Base-by-base conservation (phyloP, 768 basidiomycete species). In the Mycena venus region DNA sequence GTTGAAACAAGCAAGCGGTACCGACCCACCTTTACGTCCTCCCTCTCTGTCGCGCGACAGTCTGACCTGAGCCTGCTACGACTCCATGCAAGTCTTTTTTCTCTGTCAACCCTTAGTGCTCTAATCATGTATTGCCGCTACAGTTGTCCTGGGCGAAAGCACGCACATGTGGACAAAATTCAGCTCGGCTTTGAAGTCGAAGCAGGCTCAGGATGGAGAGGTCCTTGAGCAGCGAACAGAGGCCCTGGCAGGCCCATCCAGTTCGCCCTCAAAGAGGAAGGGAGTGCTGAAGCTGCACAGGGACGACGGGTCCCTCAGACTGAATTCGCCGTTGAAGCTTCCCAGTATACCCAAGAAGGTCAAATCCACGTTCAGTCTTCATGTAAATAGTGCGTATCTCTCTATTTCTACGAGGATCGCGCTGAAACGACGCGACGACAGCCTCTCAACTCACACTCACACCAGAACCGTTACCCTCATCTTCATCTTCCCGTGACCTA, bases 221-320 rank as follows among this genome's bases (percentile, higher is more conserved):
- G 40, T 32, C 19, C n/a, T 8, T 12, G 68, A 55, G 12, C 87
- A 89, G 7, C 27, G 27, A 68, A 73, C 83, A 53, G 82, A 84
- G 63, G 72, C 82, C 3, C 80, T 78, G 63, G 83, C 84, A 9
- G 85, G 82, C 51, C 88, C 88, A 11, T 89, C 89, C 0, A 80
- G 80, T 58, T 91, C 90, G 0, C 91, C 90, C 4, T 88, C 89
- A 8, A 90, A 85, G 72, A 82, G 85, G 74, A 81, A 83, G 27
- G 84, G 86, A 56, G 83, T 85, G 31, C 84, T 83, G 47, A 85
- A 91, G 84, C 89, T 91, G 82, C 92, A 89, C 81, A 87, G 90
- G 12, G 80, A 87, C 63, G 88, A 72, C 72, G 88, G 83, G 49
- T 82, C 81, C 66, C 70, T 79, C 49, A 82, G 79, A 62, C 80